phyloP scores from a whole-genome alignment of 2,329 filamentous ascomycete genomes.

The Botrytis elliptica region DNA sequence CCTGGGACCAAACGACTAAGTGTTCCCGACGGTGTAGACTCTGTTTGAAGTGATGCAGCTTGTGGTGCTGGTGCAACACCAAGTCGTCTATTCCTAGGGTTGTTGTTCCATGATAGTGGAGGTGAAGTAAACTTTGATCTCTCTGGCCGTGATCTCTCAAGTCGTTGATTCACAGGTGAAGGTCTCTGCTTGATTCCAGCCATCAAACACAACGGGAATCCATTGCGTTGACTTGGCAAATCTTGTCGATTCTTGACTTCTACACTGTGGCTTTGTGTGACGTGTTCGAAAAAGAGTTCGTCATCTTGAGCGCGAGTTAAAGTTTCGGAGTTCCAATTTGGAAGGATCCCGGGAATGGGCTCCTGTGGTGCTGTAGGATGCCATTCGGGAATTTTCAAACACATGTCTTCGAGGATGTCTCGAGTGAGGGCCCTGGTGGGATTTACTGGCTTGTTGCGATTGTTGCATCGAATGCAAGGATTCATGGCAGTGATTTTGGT shows the following conservation, averaged over 20 bases:
- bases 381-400: constrained; percentile 1
- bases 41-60: neutral
- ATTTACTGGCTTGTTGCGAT: neutral
- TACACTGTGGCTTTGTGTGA: neutral
- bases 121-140: neutral
- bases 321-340: neutral
- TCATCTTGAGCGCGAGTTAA: neutral
- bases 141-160: neutral
- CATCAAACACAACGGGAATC: neutral
- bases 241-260: neutral
- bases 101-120: neutral
- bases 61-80: neutral
- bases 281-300: constrained; percentile 5
- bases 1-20: neutral
- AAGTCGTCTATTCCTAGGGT: neutral
- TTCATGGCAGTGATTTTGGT: neutral
- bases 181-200: neutral
- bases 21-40: neutral
- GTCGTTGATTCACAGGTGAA: neutral
- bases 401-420: neutral
- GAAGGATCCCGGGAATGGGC: neutral
- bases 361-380: neutral
- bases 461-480: neutral
- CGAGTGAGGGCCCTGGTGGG: neutral
- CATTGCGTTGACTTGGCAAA: neutral